Evolutionary conservation across 345 rosid genomes (phyloP), one percentile per base, ranked within the genome.

Genomic region (Citrus inodora): DNA sequence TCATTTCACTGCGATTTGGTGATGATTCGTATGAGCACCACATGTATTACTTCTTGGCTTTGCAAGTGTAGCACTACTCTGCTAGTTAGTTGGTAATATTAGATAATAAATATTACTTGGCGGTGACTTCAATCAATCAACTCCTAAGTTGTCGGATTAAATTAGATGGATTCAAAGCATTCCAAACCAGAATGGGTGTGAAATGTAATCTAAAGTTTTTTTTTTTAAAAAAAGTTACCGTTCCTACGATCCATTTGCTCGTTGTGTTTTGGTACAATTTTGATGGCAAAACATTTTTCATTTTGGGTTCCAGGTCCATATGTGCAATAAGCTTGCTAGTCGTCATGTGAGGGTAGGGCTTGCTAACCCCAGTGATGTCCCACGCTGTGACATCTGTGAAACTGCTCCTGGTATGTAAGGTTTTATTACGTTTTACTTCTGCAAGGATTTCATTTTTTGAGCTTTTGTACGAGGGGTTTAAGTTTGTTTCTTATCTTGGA

Each of bases 301-400:
- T 35, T 6, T 71, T 71, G 62, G 72, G 4, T 80, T 85, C 79
- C 85, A 93, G 97, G 94, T 93, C 61, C 97, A 93, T 81, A 79
- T 89, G 90, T 91, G 95, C 81, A 93, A 93, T 85, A 93, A 93
- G 88, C 90, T 93, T 70, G 97, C 97, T 55, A 90, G 91, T 80
- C 82, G 95, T 28, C 97, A 93, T 82, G 90, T 93, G 59, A 84
- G 97, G 58, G 93, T 93, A 28, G 94, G 95, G 69, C 88, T 93
- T 72, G 94, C 95, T 13, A 88, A 81, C 76, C 95, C 95, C 9
- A 93, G 92, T 77, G 90, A 83, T 78, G 94, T 89, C 19, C 95
- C 91, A 0, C 90, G 92, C 59, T 93, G 97, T 80, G 97, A 93
- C 81, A 93, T 91, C 69, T 93, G 97, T 76, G 95, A 93, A 82